Evolutionary conservation across 163 green algal species (phyloP).

Genomic region (Coccomyxa subellipsoidea): DNA sequence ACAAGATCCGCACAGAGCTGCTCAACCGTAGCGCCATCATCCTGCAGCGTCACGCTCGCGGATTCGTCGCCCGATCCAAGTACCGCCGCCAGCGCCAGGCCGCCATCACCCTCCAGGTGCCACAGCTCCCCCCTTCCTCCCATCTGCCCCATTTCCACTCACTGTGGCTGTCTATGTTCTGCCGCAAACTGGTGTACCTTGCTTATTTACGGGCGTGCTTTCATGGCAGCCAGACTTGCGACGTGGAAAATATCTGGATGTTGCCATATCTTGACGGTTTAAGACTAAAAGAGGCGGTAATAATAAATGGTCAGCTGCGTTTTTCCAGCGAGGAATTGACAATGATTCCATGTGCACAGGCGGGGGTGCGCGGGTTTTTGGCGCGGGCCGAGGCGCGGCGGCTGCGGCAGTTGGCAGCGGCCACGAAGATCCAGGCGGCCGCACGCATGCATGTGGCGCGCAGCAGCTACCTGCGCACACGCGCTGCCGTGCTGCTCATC

Average conservation of each 20-base stretch:
- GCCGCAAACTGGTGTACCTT: too few species aligned
- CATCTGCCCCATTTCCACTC: too few species aligned
- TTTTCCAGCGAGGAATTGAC: too few species aligned
- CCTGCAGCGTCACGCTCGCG: constrained; percentile 77
- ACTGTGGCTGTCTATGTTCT: too few species aligned
- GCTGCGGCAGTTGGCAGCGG: constrained; percentile 45
- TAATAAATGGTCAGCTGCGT: too few species aligned
- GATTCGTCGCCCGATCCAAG: constrained; percentile 57
- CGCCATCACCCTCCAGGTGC: constrained; percentile 59
- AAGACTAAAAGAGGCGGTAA: too few species aligned
- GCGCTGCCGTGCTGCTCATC: constrained; percentile 57
- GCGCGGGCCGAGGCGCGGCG: constrained; percentile 51
- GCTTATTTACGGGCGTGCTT: too few species aligned
- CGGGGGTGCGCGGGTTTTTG: constrained; percentile 52
- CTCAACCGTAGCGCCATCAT: constrained; percentile 75
- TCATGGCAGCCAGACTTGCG: too few species aligned
- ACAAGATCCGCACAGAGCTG: constrained; percentile 85
- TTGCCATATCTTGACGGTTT: too few species aligned
- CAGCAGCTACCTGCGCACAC: constrained; percentile 38
- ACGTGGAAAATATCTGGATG: too few species aligned
- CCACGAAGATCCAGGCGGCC: constrained; percentile 72
- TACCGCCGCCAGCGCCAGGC: constrained; percentile 41
- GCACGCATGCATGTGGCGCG: constrained; percentile 60
- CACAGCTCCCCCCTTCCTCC: too few species aligned
- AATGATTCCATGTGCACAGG: constrained; percentile 52